phyloP scores from a whole-genome alignment of 1,284 basidiomycete genomes.

The Marasmius sp. region DNA sequence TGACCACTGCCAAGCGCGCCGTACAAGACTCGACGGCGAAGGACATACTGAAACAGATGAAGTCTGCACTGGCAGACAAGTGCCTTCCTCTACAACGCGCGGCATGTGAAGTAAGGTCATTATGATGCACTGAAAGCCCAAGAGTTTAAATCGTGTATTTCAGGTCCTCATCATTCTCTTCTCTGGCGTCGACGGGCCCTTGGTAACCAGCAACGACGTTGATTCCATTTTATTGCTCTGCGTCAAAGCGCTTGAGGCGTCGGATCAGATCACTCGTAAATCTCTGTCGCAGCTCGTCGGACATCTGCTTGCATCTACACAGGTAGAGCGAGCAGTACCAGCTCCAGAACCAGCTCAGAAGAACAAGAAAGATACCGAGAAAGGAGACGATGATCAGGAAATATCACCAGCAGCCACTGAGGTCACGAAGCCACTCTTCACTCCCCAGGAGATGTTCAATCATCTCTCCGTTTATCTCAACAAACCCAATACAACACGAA shows the following conservation, averaged over 20 bases:
- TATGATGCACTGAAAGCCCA: background rate
- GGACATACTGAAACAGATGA: conserved; percentile 87
- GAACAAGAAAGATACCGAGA: conserved; percentile 57
- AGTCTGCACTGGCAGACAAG: conserved; percentile 78
- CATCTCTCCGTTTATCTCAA: conserved; percentile 82
- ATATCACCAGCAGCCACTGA: conserved; percentile 47
- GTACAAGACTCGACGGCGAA: conserved; percentile 78
- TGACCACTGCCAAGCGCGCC: conserved; percentile 79
- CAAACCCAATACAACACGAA: conserved; percentile 66
- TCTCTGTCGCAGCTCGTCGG: conserved; percentile 81
- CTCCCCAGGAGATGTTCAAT: conserved; percentile 79
- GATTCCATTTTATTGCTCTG: conserved; percentile 73
- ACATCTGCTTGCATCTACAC: conserved; percentile 83
- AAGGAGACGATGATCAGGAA: conserved; percentile 52
- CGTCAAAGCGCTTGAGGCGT: conserved; percentile 75
- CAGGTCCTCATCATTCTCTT: conserved; percentile 71
- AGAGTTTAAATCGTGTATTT: background rate
- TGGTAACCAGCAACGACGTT: conserved; percentile 65
- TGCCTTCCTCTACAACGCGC: conserved; percentile 86
- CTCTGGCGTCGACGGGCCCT: conserved; percentile 51
- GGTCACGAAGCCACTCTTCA: conserved; percentile 72
- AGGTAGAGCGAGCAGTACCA: conserved; percentile 63
- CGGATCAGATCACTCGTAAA: conserved; percentile 84
- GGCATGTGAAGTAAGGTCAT: conserved; percentile 66
- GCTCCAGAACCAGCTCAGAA: conserved; percentile 56